Conservation (phyloP, 345 rosid species). For the Citrus cavaleriei region DNA sequence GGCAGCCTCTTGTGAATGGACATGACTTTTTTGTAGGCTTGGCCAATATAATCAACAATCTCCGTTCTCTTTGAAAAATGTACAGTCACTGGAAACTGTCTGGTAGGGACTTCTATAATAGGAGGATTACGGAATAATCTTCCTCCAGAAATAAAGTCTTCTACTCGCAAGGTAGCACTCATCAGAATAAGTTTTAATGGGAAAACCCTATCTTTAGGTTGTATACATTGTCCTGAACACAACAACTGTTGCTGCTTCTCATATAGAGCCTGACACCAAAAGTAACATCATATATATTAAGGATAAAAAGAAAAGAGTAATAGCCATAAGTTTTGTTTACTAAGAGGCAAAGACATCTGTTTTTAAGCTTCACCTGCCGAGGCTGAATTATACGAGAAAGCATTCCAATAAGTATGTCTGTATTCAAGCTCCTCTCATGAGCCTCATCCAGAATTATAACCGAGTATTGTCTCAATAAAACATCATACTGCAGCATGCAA, state of each 20-base stretch:
- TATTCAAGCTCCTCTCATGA: slow-evolving; percentile 93
- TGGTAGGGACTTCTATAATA: slow-evolving; percentile 70
- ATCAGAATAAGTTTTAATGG: slow-evolving; percentile 83
- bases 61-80: slow-evolving; percentile 89
- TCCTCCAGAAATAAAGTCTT: slow-evolving; percentile 67
- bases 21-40: slow-evolving; percentile 83
- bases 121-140: slow-evolving; percentile 74
- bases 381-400: slow-evolving; percentile 65
- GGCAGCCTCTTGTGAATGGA: slow-evolving; percentile 85
- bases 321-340: neutral
- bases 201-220: slow-evolving; percentile 46
- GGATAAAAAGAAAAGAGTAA: slow-evolving; percentile 4
- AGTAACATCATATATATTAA: slow-evolving; percentile 8
- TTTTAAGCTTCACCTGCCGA: slow-evolving; percentile 58
- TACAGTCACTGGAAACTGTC: slow-evolving; percentile 73
- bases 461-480: slow-evolving; percentile 74
- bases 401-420: slow-evolving; percentile 94
- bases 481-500: slow-evolving; percentile 59
- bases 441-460: slow-evolving; percentile 89
- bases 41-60: slow-evolving; percentile 75
- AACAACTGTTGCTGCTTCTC: slow-evolving; percentile 60
- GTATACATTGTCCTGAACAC: slow-evolving; percentile 44
- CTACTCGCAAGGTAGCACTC: slow-evolving; percentile 91
- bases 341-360: neutral
- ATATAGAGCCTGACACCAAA: slow-evolving; percentile 41